A percentile compares a stretch with the other conserved stretches of the same genome.
These are phyloP conservation scores for Aphanomyces euteiches DNA, from an alignment of 352 stramenopile species.

Conservation along the genomic window DNA sequence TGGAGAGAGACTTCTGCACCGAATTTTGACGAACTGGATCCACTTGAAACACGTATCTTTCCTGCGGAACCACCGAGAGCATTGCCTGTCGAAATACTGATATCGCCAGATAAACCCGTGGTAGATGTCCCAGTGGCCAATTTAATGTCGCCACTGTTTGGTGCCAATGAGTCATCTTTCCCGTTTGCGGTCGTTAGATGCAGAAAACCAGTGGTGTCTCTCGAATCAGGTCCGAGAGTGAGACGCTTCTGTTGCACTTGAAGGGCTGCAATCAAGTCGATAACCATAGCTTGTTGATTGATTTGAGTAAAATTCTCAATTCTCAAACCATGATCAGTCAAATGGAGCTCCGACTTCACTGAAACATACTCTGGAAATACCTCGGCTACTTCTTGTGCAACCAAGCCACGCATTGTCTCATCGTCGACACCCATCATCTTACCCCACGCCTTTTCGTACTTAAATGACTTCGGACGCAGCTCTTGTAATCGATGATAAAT, in stretches of 20 bases:
- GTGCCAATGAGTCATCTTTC: background rate
- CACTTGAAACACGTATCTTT: conserved; percentile 7
- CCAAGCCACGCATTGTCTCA: conserved; percentile 57
- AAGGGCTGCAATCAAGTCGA: conserved; percentile 80
- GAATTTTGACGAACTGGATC: background rate
- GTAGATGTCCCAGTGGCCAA: no score
- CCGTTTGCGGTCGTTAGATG: conserved; percentile 36
- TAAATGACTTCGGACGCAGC: conserved; percentile 59
- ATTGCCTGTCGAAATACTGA: conserved; percentile 9
- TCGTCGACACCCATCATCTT: conserved; percentile 41
- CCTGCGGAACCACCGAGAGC: conserved; percentile 9
- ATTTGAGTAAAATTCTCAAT: conserved; percentile 87
- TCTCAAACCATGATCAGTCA: conserved; percentile 66
- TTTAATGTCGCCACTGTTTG: no score
- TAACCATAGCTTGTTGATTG: conserved; percentile 80
- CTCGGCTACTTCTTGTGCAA: conserved; percentile 71
- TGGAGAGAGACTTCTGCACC: background rate
- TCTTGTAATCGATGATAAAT: conserved; percentile 58
- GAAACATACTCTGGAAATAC: conserved; percentile 86
- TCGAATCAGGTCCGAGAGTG: conserved; percentile 34
- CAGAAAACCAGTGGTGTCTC: conserved; percentile 39
- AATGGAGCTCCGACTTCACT: conserved; percentile 52
- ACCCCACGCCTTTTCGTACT: conserved; percentile 74
- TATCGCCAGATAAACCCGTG: background rate
- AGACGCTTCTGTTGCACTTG: conserved; percentile 58